Base-by-base conservation (phyloP, 2,329 filamentous ascomycete species). In the Didymella sp. region DNA sequence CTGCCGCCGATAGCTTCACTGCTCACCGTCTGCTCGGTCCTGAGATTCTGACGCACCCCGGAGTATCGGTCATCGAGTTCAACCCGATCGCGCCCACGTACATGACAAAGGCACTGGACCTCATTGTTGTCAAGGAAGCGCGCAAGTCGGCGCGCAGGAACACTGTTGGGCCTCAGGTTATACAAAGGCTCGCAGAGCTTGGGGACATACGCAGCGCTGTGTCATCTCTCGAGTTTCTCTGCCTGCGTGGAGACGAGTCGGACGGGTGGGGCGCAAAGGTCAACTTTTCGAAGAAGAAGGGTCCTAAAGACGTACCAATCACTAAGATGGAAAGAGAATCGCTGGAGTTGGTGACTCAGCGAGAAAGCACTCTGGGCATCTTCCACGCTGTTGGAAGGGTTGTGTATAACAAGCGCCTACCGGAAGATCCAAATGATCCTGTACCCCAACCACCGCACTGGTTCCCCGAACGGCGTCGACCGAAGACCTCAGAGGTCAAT, bases 351-450 rank as follows among this genome's bases (percentile, higher is more conserved):
- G 85, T 98, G 21, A 92, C 90, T 0, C 91, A 93, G 69, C 86
- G 95, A 53, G 95, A 98, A 77, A 89, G 90, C 15, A 96, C 89
- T 61, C 81, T 99, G 2, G 95, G 94, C 1, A 92, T 99, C 47
- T 99, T 99, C 71, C 95, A 99, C 74, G 92, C 95, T 0, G 90
- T 98, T 12, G 95, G 94, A 3, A 97, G 95, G 73, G 91, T 99
- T 2, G 88, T 98, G 0, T 96, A 98, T 79, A 99, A 99, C 79
- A 99, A 97, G 74, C 85, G 95, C 42, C 84, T 89, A 25, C 73
- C 75, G 4, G 76, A 81, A 12, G 65, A 74, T 41, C 67, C 71
- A 41, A 57, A 51, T 19, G 40, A 50, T 13, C 64, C 77, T 3
- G 58, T 75, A 35, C 67, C 74, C 7, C 79, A 81, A 47, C 81